Evolutionary conservation across 2,329 filamentous ascomycete genomes (phyloP), one percentile per base, ranked within the genome.

Genomic region (Simplicillium sp.): DNA sequence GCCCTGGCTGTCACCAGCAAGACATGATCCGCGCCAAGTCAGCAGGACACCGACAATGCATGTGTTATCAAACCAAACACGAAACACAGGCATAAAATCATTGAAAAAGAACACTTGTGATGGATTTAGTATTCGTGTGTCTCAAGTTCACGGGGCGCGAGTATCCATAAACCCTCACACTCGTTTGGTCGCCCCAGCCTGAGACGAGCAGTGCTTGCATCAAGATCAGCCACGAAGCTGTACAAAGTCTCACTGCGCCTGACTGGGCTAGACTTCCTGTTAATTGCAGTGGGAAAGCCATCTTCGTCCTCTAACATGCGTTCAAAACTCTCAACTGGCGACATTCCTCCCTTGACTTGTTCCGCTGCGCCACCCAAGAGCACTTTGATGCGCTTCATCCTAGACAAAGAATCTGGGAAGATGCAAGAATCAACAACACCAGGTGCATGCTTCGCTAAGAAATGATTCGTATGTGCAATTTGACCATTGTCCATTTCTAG

Each of bases 171-270:
- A 11, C 31, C 32, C 14, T 42, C 36, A 11, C 20, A 18, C 14
- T 38, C 36, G 20, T 16, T 38, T 12, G 40, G 40, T 32, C 40
- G 9, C 2, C 40, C 40, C 11, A 38, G 40, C 16, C 20, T 38
- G 29, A 38, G 36, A 31, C 29, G 20, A 12, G 36, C 40, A 11
- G 37, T 12, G 15, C 20, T 35, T 12, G 17, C 25, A 4, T 14
- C 11, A 35, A 42, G 34, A 35, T 42, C 40, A n/a, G 18, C 29
- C 29, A 42, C 14, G 15, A 38, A 37, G 35, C 40, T 41, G 13
- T 33, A 41, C 34, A 37, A 25, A 9, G 39, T 41, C 34, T 41
- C 39, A 18, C 34, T 41, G 9, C 14, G 29, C 15, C 16, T 28
- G 2, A 33, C 11, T 11, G n/a, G 25, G 11, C 15, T 41, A 14